These are phyloP conservation scores for Alopecurus myosuroides DNA, from an alignment of 176 grass and related monocot genomes.

Conservation along the genomic window DNA sequence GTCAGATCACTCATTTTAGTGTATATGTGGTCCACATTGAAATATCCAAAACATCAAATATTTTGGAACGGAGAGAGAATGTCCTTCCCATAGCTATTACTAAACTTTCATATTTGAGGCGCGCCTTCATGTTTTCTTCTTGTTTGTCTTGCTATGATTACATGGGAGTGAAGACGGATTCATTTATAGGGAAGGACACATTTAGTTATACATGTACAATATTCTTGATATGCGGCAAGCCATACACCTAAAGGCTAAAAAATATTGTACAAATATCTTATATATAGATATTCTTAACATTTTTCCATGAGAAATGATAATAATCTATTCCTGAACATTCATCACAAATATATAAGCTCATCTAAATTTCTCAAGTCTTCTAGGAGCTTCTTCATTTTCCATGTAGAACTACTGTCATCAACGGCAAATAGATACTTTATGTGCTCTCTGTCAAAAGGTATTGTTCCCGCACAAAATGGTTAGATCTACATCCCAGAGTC, in stretches of 20 bases:
- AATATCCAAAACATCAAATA: too few relatives aligned
- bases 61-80: too few relatives aligned
- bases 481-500: conserved; percentile 19
- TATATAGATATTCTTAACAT: not conserved
- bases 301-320: not conserved
- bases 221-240: not conserved
- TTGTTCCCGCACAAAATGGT: not conserved
- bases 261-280: not conserved
- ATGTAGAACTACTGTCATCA: not conserved
- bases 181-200: not conserved
- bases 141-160: not conserved
- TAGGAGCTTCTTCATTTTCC: not conserved
- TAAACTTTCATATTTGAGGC: not conserved
- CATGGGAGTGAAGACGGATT: not conserved
- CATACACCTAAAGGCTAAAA: not conserved
- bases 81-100: not conserved
- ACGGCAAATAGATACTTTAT: too few relatives aligned
- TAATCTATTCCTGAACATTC: not conserved
- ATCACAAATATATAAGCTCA: not conserved
- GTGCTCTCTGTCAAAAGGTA: not conserved
- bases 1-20: too few relatives aligned
- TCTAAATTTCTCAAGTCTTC: not conserved
- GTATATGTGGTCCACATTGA: too few relatives aligned
- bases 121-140: not conserved
- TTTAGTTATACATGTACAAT: not conserved